phyloP scores from a whole-genome alignment of 257 asterid genomes.

The Capsicum rhomboideum region DNA sequence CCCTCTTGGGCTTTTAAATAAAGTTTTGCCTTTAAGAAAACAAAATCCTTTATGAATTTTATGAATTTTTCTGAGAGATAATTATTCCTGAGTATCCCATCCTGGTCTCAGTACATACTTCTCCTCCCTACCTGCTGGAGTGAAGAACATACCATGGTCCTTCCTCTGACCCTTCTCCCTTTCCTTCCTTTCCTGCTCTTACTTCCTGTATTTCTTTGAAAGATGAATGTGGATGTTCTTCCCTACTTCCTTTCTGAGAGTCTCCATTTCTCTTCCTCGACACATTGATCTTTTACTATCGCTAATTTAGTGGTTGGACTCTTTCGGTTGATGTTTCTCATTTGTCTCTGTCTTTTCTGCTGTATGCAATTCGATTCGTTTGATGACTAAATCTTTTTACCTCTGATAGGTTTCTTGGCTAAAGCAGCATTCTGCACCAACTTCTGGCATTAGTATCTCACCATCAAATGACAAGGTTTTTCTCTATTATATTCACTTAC shows the following conservation, averaged over 20 bases:
- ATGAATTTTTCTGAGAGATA: not conserved
- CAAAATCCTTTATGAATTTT: not conserved
- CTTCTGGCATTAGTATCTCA: conserved; percentile 86
- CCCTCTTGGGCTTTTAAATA: too few species aligned
- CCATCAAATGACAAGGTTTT: conserved; percentile 90
- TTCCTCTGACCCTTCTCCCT: not conserved
- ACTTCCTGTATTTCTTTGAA: not conserved
- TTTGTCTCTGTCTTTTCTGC: not conserved
- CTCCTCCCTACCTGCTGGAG: not conserved
- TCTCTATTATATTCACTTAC: conserved; percentile 7
- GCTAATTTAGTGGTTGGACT: not conserved
- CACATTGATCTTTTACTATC: not conserved
- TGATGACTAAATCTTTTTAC: conserved; percentile 5
- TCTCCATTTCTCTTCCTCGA: too few species aligned
- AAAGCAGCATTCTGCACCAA: conserved; percentile 96
- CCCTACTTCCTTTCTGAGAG: not conserved
- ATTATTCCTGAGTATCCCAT: not conserved
- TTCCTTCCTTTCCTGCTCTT: not conserved
- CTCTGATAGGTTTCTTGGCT: conserved; percentile 76
- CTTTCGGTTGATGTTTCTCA: not conserved
- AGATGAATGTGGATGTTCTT: not conserved
- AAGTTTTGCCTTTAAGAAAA: too few species aligned
- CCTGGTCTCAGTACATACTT: not conserved
- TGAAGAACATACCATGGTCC: not conserved
- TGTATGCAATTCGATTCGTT: not conserved